Evolutionary conservation across 768 basidiomycete genomes (phyloP).

Genomic region (Mycena pura): DNA sequence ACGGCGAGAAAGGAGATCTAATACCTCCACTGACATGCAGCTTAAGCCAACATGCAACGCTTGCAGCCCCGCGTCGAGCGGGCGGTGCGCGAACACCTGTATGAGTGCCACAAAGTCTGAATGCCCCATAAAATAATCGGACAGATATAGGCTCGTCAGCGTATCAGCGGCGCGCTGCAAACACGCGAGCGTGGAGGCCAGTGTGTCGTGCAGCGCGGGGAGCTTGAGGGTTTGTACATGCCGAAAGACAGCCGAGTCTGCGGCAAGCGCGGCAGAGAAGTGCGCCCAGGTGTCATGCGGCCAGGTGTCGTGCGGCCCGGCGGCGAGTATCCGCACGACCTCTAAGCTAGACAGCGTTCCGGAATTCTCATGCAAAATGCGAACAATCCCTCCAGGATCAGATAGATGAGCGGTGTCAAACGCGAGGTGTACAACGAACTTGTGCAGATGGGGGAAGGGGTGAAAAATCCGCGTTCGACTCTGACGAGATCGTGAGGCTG

Average conservation of each 20-base stretch:
- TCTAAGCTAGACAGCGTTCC: slow-evolving; percentile 9
- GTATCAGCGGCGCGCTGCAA: slow-evolving; percentile 34
- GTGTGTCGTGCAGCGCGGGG: slow-evolving; percentile 19
- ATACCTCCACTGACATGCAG: slow-evolving; percentile 5
- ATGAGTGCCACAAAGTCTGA: slow-evolving; percentile 33
- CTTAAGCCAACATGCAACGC: slow-evolving; percentile 33
- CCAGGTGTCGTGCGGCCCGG: too few species aligned
- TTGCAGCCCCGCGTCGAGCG: slow-evolving; percentile 27
- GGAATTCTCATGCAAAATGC: slow-evolving; percentile 2
- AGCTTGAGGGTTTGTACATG: slow-evolving; percentile 6
- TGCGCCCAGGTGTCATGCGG: slow-evolving; percentile 13
- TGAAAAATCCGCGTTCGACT: slow-evolving; percentile 39
- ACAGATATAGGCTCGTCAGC: slow-evolving; percentile 33
- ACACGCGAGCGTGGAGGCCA: slow-evolving; percentile 34
- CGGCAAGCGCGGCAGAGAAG: background rate
- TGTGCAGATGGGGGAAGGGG: slow-evolving; percentile 33
- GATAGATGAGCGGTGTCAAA: slow-evolving; percentile 16
- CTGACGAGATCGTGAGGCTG: slow-evolving; percentile 42
- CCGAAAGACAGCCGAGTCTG: background rate
- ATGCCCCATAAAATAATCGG: slow-evolving; percentile 29
- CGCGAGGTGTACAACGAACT: slow-evolving; percentile 1
- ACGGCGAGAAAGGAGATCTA: slow-evolving; percentile 13
- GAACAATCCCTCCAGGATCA: slow-evolving; percentile 10
- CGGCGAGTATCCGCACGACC: slow-evolving; percentile 6
- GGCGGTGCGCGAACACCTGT: slow-evolving; percentile 29